Conservation (phyloP, 2,329 filamentous ascomycete genomes). For the Rutstroemia sydowiana region DNA sequence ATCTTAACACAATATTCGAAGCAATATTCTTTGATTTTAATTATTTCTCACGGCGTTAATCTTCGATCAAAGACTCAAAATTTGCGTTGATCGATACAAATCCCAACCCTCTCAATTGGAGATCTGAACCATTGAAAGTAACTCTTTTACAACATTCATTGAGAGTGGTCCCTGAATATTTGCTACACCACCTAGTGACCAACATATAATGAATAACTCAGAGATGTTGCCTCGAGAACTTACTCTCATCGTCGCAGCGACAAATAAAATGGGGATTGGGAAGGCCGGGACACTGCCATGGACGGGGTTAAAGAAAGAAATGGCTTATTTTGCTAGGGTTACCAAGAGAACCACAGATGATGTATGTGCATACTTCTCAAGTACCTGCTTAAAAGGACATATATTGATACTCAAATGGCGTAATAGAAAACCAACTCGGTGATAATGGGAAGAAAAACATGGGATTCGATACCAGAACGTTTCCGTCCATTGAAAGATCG, state of each 20-base stretch:
- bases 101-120: no score
- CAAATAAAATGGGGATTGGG: constrained; percentile 84
- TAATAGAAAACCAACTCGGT: constrained; percentile 55
- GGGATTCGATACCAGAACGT: constrained; percentile 75
- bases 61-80: no score
- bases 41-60: no score
- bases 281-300: constrained; percentile 73
- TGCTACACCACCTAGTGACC: no score
- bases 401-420: no score
- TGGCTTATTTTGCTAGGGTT: constrained; percentile 89
- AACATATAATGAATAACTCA: not conserved
- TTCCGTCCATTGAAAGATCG: constrained; percentile 76
- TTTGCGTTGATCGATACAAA: no score
- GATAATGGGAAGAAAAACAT: constrained; percentile 97
- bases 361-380: constrained; percentile 14
- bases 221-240: constrained; percentile 42
- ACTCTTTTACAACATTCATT: no score
- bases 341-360: constrained; percentile 53
- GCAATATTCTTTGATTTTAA: no score
- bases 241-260: constrained; percentile 91
- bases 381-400: no score
- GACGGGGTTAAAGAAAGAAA: constrained; percentile 82
- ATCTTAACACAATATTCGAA: no score
- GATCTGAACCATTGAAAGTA: no score
- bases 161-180: no score